Evolutionary conservation across 2,329 filamentous ascomycete genomes (phyloP).

Genomic region (Hortaea werneckii): DNA sequence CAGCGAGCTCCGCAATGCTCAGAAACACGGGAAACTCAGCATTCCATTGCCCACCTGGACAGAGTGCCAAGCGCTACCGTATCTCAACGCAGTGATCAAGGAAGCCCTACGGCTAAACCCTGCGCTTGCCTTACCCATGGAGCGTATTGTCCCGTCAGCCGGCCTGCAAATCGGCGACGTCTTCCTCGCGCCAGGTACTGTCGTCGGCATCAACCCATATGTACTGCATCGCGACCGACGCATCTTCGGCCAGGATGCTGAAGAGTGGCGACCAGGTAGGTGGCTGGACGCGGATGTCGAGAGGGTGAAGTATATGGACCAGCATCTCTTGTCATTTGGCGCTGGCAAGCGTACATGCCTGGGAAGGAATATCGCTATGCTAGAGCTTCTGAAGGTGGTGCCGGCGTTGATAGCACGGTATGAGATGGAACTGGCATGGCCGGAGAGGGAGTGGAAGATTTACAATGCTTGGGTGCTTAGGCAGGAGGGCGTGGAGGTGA

Average conservation of each 20-base stretch:
- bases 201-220: constrained; percentile 36
- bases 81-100: constrained; percentile 17
- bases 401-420: constrained; percentile 19
- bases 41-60: constrained; percentile 15
- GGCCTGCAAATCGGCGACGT: constrained; percentile 10
- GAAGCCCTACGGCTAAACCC: constrained; percentile 17
- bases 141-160: constrained; percentile 10
- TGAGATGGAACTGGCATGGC: constrained; percentile 13
- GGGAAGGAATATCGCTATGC: constrained; percentile 22
- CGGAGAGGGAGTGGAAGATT: constrained; percentile 14
- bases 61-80: constrained; percentile 12
- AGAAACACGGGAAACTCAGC: constrained; percentile 7
- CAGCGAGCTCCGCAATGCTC: constrained; percentile 8
- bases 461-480: constrained; percentile 14
- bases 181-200: constrained; percentile 29
- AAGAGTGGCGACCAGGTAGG: constrained; percentile 33
- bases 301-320: constrained; percentile 11
- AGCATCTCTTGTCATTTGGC: constrained; percentile 21
- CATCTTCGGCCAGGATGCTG: constrained; percentile 27
- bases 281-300: constrained; percentile 29
- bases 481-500: constrained; percentile 10
- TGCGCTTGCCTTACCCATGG: constrained; percentile 13
- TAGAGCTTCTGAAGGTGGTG: constrained; percentile 24
- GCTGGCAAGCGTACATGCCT: constrained; percentile 26
- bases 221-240: constrained; percentile 31